phyloP scores from a whole-genome alignment of 2,329 filamentous ascomycete genomes.

The Parastagonospora avenae region DNA sequence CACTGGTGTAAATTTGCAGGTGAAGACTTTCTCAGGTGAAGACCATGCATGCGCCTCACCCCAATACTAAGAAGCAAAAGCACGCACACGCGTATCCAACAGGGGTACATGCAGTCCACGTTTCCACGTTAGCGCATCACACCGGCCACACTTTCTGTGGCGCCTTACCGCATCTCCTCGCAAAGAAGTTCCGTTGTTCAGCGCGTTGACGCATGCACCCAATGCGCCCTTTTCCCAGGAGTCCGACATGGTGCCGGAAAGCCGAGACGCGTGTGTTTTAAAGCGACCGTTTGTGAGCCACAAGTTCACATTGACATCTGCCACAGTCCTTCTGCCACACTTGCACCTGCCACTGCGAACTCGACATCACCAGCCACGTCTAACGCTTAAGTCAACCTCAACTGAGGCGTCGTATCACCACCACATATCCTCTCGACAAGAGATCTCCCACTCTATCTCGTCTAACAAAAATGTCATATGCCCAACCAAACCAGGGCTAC shows the following conservation, averaged over 20 bases:
- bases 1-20: too few species aligned
- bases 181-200: too few species aligned
- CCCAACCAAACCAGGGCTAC: slow-evolving; percentile 24
- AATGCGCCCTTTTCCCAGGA: too few species aligned
- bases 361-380: slow-evolving; percentile 18
- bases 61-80: slow-evolving; percentile 26
- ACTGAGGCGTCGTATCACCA: not conserved
- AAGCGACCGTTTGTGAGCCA: not conserved
- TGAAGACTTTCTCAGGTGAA: not conserved
- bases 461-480: slow-evolving; percentile 29
- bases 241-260: too few species aligned
- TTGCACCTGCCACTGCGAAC: not conserved
- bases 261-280: not conserved
- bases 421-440: too few species aligned
- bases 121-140: slow-evolving; percentile 6
- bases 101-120: slow-evolving; percentile 11
- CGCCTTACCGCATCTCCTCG: slow-evolving; percentile 2
- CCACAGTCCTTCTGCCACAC: slow-evolving; percentile 13
- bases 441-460: too few species aligned
- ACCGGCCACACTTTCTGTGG: slow-evolving; percentile 19
- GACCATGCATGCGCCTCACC: slow-evolving; percentile 19
- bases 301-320: slow-evolving; percentile 1
- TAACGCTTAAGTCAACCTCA: slow-evolving; percentile 1
- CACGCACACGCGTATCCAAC: slow-evolving; percentile 19
- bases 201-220: too few species aligned